These are phyloP conservation scores for Trichoderma brevicompactum DNA, from an alignment of 2,329 filamentous ascomycete genomes.

Conservation along the genomic window DNA sequence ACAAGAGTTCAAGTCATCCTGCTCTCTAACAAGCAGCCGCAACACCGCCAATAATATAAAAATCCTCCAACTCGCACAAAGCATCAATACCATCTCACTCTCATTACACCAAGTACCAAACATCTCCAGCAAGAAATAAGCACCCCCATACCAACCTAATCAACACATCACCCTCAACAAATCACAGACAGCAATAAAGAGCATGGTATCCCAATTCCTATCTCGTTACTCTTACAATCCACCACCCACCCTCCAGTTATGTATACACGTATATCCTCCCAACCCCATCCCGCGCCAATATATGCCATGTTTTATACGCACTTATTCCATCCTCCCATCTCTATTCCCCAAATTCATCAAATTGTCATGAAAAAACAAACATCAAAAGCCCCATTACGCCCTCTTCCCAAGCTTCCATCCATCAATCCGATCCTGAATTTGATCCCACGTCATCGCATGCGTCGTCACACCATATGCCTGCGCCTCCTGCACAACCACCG, in stretches of 20 bases:
- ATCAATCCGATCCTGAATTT: conserved; percentile 85
- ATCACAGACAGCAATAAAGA: not conserved
- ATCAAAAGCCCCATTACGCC: not conserved
- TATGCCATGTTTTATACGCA: not conserved
- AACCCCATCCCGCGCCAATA: conserved; percentile 10
- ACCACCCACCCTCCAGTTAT: not conserved
- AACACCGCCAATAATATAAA: too few species aligned
- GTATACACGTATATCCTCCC: conserved; percentile 16
- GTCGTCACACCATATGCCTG: conserved; percentile 71
- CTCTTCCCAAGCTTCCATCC: conserved; percentile 78
- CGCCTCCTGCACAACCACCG: conserved; percentile 92
- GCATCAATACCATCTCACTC: too few species aligned
- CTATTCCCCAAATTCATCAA: not conserved
- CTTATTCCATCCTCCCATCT: too few species aligned
- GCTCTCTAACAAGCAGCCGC: too few species aligned
- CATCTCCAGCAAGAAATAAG: too few species aligned
- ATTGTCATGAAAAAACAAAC: not conserved
- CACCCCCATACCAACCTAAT: too few species aligned
- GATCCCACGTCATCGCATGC: conserved; percentile 77
- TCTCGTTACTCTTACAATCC: conserved; percentile 8
- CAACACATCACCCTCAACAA: too few species aligned
- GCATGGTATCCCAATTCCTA: not conserved
- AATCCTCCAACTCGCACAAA: too few species aligned
- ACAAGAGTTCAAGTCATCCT: too few species aligned
- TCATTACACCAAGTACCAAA: too few species aligned